phyloP scores from a whole-genome alignment of 257 asterid species.

The Apocynum venetum region DNA sequence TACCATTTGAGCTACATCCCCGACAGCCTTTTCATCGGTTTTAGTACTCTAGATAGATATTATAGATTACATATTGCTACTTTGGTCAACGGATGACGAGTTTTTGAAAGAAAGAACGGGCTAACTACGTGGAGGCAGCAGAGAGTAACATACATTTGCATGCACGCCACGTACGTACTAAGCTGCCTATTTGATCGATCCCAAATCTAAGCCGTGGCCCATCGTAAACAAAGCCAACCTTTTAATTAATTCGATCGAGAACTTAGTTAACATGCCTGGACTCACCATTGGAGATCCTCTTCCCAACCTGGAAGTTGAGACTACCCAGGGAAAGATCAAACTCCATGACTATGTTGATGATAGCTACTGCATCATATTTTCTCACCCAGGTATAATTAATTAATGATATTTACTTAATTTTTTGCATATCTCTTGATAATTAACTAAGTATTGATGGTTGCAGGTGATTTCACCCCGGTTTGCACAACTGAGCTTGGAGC shows the following conservation, averaged over 20 bases:
- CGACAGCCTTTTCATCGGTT: neutral
- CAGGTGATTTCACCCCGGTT: slow-evolving; percentile 87
- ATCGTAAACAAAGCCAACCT: neutral
- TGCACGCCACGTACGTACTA: slow-evolving; percentile 3
- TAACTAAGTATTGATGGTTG: neutral
- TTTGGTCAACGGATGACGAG: no score
- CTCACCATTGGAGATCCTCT: slow-evolving; percentile 76
- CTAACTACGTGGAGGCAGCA: neutral
- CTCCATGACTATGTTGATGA: slow-evolving; percentile 66
- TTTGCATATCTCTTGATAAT: neutral
- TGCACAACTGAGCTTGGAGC: slow-evolving; percentile 86
- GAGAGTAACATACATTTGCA: neutral
- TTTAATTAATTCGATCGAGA: neutral
- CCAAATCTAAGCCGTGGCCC: neutral
- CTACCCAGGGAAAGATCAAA: slow-evolving; percentile 71
- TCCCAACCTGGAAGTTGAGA: slow-evolving; percentile 66
- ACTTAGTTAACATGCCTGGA: slow-evolving; percentile 55
- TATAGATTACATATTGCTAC: no score
- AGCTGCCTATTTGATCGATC: neutral
- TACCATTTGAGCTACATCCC: slow-evolving; percentile 99
- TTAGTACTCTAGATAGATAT: no score
- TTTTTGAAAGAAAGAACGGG: neutral
- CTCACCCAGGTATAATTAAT: slow-evolving; percentile 56
- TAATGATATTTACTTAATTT: no score
- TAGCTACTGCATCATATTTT: slow-evolving; percentile 64